phyloP scores from a whole-genome alignment of 2,329 filamentous ascomycete species.

The Didymella pinodella region DNA sequence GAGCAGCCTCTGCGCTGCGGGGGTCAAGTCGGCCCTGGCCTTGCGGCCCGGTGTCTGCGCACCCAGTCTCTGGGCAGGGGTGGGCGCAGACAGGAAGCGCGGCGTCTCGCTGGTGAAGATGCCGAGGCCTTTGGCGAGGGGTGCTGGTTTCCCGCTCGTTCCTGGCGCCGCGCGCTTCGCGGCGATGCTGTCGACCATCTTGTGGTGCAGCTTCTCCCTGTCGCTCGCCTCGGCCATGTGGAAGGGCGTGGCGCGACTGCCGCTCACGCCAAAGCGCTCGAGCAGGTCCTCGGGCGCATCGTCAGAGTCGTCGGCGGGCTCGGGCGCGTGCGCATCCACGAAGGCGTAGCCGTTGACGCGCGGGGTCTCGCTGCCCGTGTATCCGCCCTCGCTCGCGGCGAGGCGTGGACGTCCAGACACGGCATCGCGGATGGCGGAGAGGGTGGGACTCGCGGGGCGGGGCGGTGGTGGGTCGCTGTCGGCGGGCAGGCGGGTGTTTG shows the following conservation, averaged over 20 bases:
- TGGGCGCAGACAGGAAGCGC: slow-evolving; percentile 76
- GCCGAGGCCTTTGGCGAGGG: slow-evolving; percentile 33
- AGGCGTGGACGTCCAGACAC: slow-evolving; percentile 75
- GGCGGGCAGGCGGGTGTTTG: slow-evolving; percentile 79
- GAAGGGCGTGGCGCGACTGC: slow-evolving; percentile 62
- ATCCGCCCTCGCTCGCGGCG: slow-evolving; percentile 68
- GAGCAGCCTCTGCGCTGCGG: slow-evolving; percentile 69
- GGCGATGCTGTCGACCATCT: slow-evolving; percentile 62
- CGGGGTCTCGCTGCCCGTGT: slow-evolving; percentile 78
- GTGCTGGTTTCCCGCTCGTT: slow-evolving; percentile 3
- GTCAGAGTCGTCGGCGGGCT: slow-evolving; percentile 36
- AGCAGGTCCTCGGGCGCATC: slow-evolving; percentile 50
- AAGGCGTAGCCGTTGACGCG: slow-evolving; percentile 93
- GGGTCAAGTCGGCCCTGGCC: slow-evolving; percentile 69
- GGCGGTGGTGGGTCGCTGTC: slow-evolving; percentile 43
- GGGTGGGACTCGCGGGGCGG: slow-evolving; percentile 79
- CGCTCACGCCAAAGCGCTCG: slow-evolving; percentile 55
- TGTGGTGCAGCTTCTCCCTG: slow-evolving; percentile 79
- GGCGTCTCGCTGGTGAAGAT: slow-evolving; percentile 56
- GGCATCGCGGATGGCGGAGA: slow-evolving; percentile 83
- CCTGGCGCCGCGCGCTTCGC: slow-evolving; percentile 22
- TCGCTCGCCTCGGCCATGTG: slow-evolving; percentile 76
- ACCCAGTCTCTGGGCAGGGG: slow-evolving; percentile 74
- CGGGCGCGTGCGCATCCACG: slow-evolving; percentile 88
- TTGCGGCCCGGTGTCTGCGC: slow-evolving; percentile 46